A percentile compares a stretch with the other conserved stretches of the same genome.
phyloP scores from a whole-genome alignment of 176 grass and related monocot species.

The Themeda triandra region DNA sequence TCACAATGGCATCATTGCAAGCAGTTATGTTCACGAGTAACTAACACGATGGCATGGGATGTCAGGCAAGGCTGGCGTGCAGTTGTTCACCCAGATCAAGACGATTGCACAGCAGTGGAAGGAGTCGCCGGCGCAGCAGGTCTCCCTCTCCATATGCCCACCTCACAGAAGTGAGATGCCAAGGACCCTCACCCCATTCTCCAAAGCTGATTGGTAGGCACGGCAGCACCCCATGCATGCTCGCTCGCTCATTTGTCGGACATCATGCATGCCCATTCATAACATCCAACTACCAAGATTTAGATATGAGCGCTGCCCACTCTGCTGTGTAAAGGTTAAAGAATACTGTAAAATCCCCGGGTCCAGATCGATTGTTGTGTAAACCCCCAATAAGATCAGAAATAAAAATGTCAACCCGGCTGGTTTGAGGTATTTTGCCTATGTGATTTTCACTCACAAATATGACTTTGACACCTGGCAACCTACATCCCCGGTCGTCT shows the following conservation, averaged over 20 bases:
- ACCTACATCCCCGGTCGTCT: background rate
- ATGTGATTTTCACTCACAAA: no score
- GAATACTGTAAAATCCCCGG: background rate
- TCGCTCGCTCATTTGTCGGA: no score
- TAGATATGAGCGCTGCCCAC: background rate
- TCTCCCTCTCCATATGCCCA: slow-evolving; percentile 94
- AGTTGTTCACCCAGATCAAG: slow-evolving; percentile 96
- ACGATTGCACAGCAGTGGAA: slow-evolving; percentile 97
- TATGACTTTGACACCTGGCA: background rate
- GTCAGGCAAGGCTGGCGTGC: slow-evolving; percentile 92
- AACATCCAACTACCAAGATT: background rate
- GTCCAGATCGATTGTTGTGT: background rate
- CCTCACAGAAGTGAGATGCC: slow-evolving; percentile 20
- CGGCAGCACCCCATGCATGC: no score
- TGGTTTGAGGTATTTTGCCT: background rate
- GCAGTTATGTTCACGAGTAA: background rate
- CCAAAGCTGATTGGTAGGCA: no score
- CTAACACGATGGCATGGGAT: slow-evolving; percentile 9
- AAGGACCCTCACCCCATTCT: background rate
- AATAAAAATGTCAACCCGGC: background rate
- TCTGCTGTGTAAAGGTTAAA: background rate
- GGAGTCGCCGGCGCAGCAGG: slow-evolving; percentile 54
- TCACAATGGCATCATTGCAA: background rate
- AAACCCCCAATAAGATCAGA: background rate
- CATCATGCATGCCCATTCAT: no score